phyloP scores from a whole-genome alignment of 192 early-diverging fungal species.

The Coemansia sp. region DNA sequence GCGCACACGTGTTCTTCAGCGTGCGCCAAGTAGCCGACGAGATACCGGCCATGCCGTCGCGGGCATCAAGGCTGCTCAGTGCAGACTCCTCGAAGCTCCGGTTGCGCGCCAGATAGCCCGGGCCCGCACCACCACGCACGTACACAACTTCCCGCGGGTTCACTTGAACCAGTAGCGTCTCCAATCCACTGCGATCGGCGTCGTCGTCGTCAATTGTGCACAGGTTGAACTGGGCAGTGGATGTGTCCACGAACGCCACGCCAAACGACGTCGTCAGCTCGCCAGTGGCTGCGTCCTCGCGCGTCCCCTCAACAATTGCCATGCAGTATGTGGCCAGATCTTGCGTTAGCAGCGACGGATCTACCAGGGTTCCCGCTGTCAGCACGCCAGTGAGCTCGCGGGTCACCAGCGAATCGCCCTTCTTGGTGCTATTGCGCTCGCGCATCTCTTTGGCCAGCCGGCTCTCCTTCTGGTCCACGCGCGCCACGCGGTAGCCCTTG shows the following conservation, averaged over 20 bases:
- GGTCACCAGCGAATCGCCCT: constrained; percentile 74
- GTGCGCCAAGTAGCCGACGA: constrained; percentile 48
- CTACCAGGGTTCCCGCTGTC: constrained; percentile 88
- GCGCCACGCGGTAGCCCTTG: constrained; percentile 92
- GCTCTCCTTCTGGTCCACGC: constrained; percentile 97
- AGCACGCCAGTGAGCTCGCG: constrained; percentile 83
- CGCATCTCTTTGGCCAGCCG: constrained; percentile 90
- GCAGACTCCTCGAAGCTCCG: constrained; percentile 1
- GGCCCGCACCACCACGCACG: constrained; percentile 46
- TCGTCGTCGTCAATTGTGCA: constrained; percentile 76
- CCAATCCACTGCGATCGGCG: constrained; percentile 78
- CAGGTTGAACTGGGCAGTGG: constrained; percentile 88
- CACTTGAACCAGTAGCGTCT: constrained; percentile 89
- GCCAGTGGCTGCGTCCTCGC: constrained; percentile 3
- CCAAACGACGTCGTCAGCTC: constrained; percentile 60
- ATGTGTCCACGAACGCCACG: constrained; percentile 91
- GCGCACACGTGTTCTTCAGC: constrained; percentile 47
- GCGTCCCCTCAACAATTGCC: constrained; percentile 72
- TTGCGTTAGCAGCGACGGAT: constrained; percentile 76
- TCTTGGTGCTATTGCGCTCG: constrained; percentile 55
- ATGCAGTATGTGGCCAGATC: constrained; percentile 96
- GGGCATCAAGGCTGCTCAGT: constrained; percentile 35
- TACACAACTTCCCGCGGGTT: constrained; percentile 87
- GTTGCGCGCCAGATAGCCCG: constrained; percentile 14
- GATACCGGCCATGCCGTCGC: constrained; percentile 52